Evolutionary conservation across 2,329 filamentous ascomycete species (phyloP).

Genomic region (Colletotrichum sp.): DNA sequence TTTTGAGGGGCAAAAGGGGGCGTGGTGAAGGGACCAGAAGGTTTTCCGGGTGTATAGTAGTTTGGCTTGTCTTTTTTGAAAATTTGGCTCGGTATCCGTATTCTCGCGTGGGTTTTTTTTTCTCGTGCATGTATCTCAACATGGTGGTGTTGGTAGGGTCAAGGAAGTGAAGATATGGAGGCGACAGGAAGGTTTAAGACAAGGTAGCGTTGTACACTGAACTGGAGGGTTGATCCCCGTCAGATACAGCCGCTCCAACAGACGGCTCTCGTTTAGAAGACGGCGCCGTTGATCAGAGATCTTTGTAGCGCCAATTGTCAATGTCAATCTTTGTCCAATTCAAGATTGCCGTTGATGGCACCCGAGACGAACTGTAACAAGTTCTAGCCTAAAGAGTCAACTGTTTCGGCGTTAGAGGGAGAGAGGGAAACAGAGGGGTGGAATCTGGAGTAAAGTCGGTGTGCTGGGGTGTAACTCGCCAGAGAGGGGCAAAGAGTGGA

Average conservation of each 20-base stretch:
- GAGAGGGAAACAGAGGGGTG: neutral
- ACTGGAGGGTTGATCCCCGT: neutral
- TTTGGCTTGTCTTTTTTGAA: neutral
- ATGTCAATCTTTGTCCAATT: neutral
- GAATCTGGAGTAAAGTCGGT: neutral
- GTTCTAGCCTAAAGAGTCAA: neutral
- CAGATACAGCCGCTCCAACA: conserved; percentile 13
- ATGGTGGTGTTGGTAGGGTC: neutral
- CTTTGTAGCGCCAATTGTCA: neutral
- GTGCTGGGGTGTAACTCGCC: neutral
- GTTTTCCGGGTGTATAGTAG: neutral
- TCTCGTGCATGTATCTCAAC: neutral
- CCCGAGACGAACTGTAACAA: neutral
- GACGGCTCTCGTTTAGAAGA: neutral
- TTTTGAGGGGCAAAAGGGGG: neutral
- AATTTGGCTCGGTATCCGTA: neutral
- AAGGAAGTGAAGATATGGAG: neutral
- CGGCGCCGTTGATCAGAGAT: neutral
- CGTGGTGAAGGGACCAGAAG: neutral
- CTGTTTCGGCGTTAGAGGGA: neutral
- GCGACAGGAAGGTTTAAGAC: neutral
- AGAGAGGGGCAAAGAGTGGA: neutral
- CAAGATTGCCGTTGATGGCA: neutral
- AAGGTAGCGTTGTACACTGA: neutral
- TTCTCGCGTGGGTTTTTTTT: neutral